Base-by-base conservation (phyloP, 768 basidiomycete species). In the Cubamyces sp. region DNA sequence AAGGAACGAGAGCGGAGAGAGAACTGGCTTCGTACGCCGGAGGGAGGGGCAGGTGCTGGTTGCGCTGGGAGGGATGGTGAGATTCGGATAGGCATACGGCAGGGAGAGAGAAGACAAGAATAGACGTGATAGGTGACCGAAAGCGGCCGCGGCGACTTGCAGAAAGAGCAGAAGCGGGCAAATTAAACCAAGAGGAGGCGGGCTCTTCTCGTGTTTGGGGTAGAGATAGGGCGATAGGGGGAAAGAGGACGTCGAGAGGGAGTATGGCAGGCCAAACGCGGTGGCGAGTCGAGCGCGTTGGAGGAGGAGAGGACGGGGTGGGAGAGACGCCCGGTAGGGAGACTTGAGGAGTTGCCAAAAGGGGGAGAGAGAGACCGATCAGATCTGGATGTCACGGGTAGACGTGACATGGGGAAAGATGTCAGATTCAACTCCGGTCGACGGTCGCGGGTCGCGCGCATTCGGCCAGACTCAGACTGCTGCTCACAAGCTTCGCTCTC, bases 71-170 rank as follows among this genome's bases (percentile, higher is more conserved):
- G 16, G 21, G 51, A 30, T 28, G 57, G 53, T 57, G 60, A 57
- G 60, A 60, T 53, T 58, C 49, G 50, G 34, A 34, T 34, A 34
- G 34, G 9, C 4, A 34, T 34, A 34, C 34, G 34, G 34, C 34
- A 34, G 4, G 60, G 53, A 63, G 57, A 37, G 30, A 63, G 57
- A 40, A 28, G 40, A 53, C 59, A 61, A 59, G 59, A 65, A 61
- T 61, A 61, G 58, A 21, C 57, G 50, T 43, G 57, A 64, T 58
- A 39, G 54, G 51, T 25, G 55, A 41, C 59, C 59, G 52, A 55
- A 61, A 49, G 42, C 45, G 56, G 54, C 28, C 16, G 57, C 59
- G 64, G 60, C 43, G 56, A 58, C 64, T 61, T 65, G 64, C 54
- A 15, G 45, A 47, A 25, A 16, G 47, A n/a, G n/a, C 34, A 45